Evolutionary conservation across 2,329 filamentous ascomycete species (phyloP), one percentile per base, ranked within the genome.

Genomic region (Penicillium oxalicum): DNA sequence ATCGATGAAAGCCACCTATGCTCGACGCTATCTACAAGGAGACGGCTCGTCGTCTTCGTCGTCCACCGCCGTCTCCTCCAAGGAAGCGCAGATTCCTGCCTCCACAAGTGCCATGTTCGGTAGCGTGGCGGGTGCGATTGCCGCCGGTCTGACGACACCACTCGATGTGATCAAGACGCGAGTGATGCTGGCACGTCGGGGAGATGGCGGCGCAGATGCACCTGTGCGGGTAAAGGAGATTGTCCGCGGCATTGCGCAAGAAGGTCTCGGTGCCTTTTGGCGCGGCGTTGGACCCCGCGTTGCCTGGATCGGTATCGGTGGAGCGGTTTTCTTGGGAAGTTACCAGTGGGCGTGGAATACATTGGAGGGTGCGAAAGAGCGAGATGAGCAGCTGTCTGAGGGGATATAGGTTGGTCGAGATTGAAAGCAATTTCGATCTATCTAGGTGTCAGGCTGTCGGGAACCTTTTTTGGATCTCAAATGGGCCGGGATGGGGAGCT

Each of bases 141-240:
- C 93, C 0, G 93, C 93, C 0, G 91, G 81, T 0, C 66, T 91
- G 50, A 98, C 93, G 25, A 98, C 93, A 45, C 93, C 93, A 35
- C 73, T 98, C 54, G 93, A 98, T 71, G 93, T 98, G 53, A 76
- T 98, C 58, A 98, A 98, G 81, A 98, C 93, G 56, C 77, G 93
- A 55, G 85, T 97, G 70, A 98, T 98, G 93, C 75, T 98, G 58
- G 86, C 87, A 11, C 79, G 82, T 61, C 65, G 81, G 84, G 74
- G 81, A 75, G 59, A 80, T 80, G 66, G 79, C 82, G 54, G 66
- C 72, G 32, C 67, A 69, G 4, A 54, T 8, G 53, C 54, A 2
- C 58, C 57, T 4, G 62, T 68, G 25, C 58, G 69, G 6, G 62
- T 74, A 0, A 59, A 57, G 46, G 66, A 65, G 46, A 76, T 95